These are phyloP conservation scores for Moringa oleifera DNA, from an alignment of 345 rosid species.

Conservation along the genomic window DNA sequence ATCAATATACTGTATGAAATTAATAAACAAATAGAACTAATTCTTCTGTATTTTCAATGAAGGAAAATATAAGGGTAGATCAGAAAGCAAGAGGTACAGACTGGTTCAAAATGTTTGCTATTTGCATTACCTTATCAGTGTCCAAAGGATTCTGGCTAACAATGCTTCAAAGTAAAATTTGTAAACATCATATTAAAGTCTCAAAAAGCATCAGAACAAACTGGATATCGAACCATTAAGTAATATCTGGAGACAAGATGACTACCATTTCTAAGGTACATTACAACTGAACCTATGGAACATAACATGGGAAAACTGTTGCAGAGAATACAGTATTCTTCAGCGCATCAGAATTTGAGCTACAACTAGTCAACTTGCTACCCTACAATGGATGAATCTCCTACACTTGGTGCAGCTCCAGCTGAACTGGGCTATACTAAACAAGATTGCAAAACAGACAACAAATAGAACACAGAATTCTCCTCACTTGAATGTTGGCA, in stretches of 20 bases:
- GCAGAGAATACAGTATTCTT: slow-evolving; percentile 3
- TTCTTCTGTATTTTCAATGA: no score
- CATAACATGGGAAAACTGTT: neutral
- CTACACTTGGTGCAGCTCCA: slow-evolving; percentile 4
- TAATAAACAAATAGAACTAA: no score
- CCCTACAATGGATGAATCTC: slow-evolving; percentile 12
- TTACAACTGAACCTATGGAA: neutral
- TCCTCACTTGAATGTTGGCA: neutral
- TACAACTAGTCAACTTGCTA: slow-evolving; percentile 5
- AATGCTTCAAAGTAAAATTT: no score
- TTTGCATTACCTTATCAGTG: no score
- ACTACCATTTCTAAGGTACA: neutral
- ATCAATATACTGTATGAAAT: no score
- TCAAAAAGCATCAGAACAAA: no score
- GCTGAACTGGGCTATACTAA: slow-evolving; percentile 15
- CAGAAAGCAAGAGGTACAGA: no score
- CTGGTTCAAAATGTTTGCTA: no score
- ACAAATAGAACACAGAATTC: neutral
- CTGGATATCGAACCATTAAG: no score
- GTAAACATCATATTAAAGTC: no score
- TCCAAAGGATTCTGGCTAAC: no score
- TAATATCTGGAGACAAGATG: neutral
- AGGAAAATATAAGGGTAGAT: no score
- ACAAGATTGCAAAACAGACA: neutral
- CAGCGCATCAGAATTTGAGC: slow-evolving; percentile 3